phyloP scores from a whole-genome alignment of 192 early-diverging fungal species.

The Coemansia sp. region DNA sequence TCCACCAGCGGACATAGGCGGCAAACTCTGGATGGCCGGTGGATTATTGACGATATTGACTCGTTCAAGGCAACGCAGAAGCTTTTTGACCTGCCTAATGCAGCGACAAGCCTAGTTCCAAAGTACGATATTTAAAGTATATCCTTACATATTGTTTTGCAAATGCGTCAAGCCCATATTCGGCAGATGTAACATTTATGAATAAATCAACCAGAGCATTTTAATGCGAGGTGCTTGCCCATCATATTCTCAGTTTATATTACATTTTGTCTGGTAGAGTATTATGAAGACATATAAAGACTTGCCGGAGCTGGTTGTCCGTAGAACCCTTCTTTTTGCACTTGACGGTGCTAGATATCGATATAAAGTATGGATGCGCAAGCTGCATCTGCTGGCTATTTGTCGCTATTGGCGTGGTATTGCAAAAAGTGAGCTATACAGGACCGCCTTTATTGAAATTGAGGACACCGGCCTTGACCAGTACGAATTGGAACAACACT shows the following conservation, averaged over 20 bases:
- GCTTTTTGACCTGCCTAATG: neutral
- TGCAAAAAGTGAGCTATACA: neutral
- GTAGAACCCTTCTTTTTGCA: neutral
- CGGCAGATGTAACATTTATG: too few relatives aligned
- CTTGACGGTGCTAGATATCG: neutral
- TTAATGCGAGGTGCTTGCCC: too few relatives aligned
- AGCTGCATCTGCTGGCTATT: neutral
- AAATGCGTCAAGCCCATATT: too few relatives aligned
- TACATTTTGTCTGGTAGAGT: neutral
- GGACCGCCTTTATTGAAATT: neutral
- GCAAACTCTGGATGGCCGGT: conserved; percentile 12
- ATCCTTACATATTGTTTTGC: neutral
- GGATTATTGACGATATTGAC: conserved; percentile 6
- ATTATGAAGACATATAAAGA: neutral
- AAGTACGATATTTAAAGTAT: neutral
- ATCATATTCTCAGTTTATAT: too few relatives aligned
- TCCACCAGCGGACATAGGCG: neutral
- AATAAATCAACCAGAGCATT: too few relatives aligned
- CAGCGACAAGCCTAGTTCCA: conserved; percentile 1
- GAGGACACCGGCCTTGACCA: neutral
- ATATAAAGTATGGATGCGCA: neutral
- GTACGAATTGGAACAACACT: neutral
- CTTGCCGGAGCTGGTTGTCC: neutral
- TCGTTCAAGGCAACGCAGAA: conserved; percentile 12
- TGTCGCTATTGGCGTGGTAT: neutral